phyloP scores from a whole-genome alignment of 1,139 yeast species.

The Yamadazyma siamensis region DNA sequence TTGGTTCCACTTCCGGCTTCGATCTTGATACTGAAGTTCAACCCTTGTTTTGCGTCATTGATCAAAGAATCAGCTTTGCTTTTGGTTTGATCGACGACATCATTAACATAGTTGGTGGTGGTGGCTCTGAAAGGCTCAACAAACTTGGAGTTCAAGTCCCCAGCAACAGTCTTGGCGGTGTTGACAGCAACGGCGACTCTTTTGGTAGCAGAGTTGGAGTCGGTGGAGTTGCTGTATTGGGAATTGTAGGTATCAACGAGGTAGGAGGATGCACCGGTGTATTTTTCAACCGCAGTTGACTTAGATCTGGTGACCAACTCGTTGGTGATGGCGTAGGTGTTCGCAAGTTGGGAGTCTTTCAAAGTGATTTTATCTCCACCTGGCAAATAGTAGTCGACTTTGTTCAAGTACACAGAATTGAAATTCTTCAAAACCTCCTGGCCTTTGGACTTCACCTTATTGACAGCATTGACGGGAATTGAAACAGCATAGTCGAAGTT shows the following conservation, averaged over 20 bases:
- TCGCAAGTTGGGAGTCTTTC: conserved; percentile 22
- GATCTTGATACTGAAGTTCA: conserved; percentile 9
- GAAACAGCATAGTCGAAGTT: conserved; percentile 15
- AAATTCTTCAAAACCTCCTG: conserved; percentile 14
- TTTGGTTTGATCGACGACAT: conserved; percentile 33
- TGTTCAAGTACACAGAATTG: conserved; percentile 25
- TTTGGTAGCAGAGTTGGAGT: conserved; percentile 16
- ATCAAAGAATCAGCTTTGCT: conserved; percentile 35
- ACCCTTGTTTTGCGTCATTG: conserved; percentile 27
- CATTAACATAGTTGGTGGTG: conserved; percentile 38
- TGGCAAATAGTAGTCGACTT: conserved; percentile 34
- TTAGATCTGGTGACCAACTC: conserved; percentile 27
- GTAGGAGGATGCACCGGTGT: conserved; percentile 29
- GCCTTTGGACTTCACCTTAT: conserved; percentile 5
- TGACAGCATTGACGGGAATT: conserved; percentile 9
- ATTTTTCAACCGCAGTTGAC: conserved; percentile 23
- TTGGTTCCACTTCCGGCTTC: conserved; percentile 11
- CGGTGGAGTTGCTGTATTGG: conserved; percentile 21
- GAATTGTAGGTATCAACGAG: conserved; percentile 34
- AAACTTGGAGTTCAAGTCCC: conserved; percentile 34
- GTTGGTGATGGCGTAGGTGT: conserved; percentile 30
- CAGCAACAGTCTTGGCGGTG: conserved; percentile 33
- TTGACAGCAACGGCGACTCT: conserved; percentile 36
- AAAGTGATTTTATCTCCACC: conserved; percentile 18
- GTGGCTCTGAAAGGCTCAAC: conserved; percentile 40